Conservation (phyloP, 805 yeast genomes). For the Nakazawaea anatomiae region DNA sequence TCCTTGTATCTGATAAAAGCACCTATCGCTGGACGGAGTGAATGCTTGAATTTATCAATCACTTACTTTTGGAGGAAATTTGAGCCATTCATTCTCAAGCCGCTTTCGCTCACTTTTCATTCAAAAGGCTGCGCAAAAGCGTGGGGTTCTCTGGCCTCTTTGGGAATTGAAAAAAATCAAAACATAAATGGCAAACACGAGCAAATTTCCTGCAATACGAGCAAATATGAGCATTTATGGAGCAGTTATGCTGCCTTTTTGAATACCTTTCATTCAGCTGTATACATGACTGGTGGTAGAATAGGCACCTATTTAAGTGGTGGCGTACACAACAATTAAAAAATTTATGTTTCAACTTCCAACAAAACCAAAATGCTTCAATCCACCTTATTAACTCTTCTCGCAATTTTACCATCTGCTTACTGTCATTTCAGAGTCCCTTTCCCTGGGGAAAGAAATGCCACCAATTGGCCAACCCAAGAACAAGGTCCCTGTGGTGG, state of each 20-base stretch:
- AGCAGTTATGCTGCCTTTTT: neutral
- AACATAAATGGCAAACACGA: neutral
- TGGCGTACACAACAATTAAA: neutral
- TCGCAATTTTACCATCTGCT: conserved; percentile 15
- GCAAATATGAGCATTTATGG: neutral
- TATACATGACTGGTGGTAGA: neutral
- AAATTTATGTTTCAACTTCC: neutral
- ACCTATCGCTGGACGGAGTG: too few species aligned
- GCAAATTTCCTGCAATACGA: neutral
- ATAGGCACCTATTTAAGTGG: neutral
- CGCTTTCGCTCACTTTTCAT: neutral
- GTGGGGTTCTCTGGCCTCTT: too few species aligned
- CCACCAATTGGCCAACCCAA: conserved; percentile 24
- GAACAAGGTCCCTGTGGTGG: conserved; percentile 25
- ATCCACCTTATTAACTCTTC: neutral
- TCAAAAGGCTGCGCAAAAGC: too few species aligned
- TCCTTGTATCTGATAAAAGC: too few species aligned
- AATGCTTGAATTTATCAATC: too few species aligned
- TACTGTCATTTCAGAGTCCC: conserved; percentile 22
- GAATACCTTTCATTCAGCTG: too few species aligned
- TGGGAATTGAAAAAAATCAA: too few species aligned
- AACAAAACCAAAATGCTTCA: neutral
- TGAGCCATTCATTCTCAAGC: neutral
- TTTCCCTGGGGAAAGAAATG: conserved; percentile 26
- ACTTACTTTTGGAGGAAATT: neutral